phyloP scores from a whole-genome alignment of 1,284 basidiomycete genomes.

The Anthracocystis panici-leucophaei region DNA sequence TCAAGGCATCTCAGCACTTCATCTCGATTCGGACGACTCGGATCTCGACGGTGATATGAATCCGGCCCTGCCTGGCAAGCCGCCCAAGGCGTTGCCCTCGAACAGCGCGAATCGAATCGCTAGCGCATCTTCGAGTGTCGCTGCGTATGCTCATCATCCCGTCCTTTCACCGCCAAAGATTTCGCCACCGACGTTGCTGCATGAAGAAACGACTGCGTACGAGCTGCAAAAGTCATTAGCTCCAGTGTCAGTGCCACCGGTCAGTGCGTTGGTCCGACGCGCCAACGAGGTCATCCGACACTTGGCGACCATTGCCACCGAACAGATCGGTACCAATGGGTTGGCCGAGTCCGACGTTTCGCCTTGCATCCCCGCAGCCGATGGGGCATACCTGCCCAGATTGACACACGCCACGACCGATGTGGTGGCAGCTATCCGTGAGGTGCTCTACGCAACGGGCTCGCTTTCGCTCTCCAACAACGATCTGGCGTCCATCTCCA shows the following conservation, averaged over 20 bases:
- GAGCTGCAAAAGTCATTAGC: slow-evolving; percentile 48
- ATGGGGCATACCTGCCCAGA: slow-evolving; percentile 36
- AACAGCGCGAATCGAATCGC: slow-evolving; percentile 9
- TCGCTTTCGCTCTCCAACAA: slow-evolving; percentile 35
- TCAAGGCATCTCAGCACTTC: slow-evolving; percentile 23
- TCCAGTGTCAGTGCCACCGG: slow-evolving; percentile 20
- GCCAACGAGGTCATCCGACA: slow-evolving; percentile 52
- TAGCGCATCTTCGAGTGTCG: slow-evolving; percentile 10
- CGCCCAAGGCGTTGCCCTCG: slow-evolving; percentile 16
- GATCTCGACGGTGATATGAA: slow-evolving; percentile 45
- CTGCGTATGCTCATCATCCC: slow-evolving; percentile 37
- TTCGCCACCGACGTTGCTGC: slow-evolving; percentile 28
- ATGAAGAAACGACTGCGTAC: slow-evolving; percentile 44
- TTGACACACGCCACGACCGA: slow-evolving; percentile 35
- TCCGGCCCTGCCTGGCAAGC: slow-evolving; percentile 43
- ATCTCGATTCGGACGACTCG: slow-evolving; percentile 50
- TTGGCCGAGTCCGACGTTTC: slow-evolving; percentile 37
- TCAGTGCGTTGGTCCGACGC: slow-evolving; percentile 35
- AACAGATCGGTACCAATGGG: slow-evolving; percentile 50
- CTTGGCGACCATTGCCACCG: slow-evolving; percentile 50
- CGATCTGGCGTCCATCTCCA: slow-evolving; percentile 51
- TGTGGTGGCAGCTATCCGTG: slow-evolving; percentile 49
- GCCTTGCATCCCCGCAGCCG: slow-evolving; percentile 12
- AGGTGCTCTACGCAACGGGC: slow-evolving; percentile 55
- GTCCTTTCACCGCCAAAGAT: slow-evolving; percentile 29